Conservation (phyloP, 331 rosid species). For the Prunus yedoensis region DNA sequence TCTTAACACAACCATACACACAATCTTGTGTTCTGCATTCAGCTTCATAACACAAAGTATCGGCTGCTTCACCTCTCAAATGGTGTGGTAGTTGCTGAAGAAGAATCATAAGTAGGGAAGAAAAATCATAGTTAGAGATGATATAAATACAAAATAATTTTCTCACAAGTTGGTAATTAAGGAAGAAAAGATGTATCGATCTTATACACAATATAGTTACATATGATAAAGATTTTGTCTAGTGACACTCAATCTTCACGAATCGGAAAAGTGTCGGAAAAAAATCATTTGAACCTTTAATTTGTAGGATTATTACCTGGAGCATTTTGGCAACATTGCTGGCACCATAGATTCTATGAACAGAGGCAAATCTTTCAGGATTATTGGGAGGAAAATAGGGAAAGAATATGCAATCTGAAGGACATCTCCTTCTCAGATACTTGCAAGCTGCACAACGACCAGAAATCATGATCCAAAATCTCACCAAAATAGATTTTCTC, state of each 20-base stretch:
- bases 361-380: constrained; percentile 68
- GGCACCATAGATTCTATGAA: constrained; percentile 73
- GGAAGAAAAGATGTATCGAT: background rate
- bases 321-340: constrained; percentile 72
- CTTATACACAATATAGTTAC: no score
- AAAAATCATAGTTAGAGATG: background rate
- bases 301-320: constrained; percentile 41
- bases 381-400: constrained; percentile 67
- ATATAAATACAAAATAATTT: background rate
- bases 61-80: constrained; percentile 49
- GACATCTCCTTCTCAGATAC: constrained; percentile 72
- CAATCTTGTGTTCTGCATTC: constrained; percentile 52
- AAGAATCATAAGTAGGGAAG: background rate
- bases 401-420: constrained; percentile 67
- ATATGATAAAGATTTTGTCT: no score
- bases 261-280: no score
- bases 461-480: constrained; percentile 38
- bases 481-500: background rate
- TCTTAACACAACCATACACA: constrained; percentile 59
- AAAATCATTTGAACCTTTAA: no score
- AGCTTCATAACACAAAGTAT: constrained; percentile 56
- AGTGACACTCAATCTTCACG: no score
- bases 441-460: constrained; percentile 84
- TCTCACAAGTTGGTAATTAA: background rate
- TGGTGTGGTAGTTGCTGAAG: constrained; percentile 44